Conservation (phyloP, 2,329 filamentous ascomycete species). For the Pseudocercospora fuligena region DNA sequence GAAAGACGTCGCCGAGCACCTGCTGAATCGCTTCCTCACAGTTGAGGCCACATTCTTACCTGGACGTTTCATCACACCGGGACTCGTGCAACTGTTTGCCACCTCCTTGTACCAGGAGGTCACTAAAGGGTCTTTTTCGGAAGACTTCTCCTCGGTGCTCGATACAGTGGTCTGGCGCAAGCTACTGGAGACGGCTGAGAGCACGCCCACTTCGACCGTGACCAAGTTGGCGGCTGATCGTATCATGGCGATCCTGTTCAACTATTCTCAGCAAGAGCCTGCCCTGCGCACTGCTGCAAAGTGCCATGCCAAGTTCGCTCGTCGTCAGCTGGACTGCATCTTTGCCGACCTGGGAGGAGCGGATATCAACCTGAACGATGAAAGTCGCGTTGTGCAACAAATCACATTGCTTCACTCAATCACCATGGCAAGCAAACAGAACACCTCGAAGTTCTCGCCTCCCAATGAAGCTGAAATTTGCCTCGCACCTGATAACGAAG, state of each 20-base stretch:
- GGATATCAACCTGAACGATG: conserved; percentile 1
- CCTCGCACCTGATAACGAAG: background rate
- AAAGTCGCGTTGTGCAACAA: conserved; percentile 14
- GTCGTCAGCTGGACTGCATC: conserved; percentile 27
- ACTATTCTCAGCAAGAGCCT: conserved; percentile 8
- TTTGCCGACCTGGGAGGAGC: conserved; percentile 3
- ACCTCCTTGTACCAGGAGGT: conserved; percentile 19
- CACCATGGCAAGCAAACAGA: conserved; percentile 25
- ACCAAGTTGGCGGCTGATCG: conserved; percentile 19
- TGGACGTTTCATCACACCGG: conserved; percentile 20
- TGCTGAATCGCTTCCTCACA: conserved; percentile 21
- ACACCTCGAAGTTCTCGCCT: conserved; percentile 4
- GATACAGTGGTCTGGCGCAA: conserved; percentile 28
- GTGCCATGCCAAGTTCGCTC: conserved; percentile 29
- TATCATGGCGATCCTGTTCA: conserved; percentile 27
- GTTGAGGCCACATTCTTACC: conserved; percentile 18
- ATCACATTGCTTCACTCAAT: conserved; percentile 29
- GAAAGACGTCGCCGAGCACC: background rate
- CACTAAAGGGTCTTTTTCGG: background rate
- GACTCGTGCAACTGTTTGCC: conserved; percentile 21
- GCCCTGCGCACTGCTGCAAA: conserved; percentile 13
- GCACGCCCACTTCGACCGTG: conserved; percentile 13
- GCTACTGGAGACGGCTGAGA: conserved; percentile 29
- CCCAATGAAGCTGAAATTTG: background rate
- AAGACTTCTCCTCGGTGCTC: conserved; percentile 22